These are phyloP conservation scores for Phlebiopsis flavidoalba DNA, from an alignment of 768 basidiomycete genomes.

Conservation along the genomic window DNA sequence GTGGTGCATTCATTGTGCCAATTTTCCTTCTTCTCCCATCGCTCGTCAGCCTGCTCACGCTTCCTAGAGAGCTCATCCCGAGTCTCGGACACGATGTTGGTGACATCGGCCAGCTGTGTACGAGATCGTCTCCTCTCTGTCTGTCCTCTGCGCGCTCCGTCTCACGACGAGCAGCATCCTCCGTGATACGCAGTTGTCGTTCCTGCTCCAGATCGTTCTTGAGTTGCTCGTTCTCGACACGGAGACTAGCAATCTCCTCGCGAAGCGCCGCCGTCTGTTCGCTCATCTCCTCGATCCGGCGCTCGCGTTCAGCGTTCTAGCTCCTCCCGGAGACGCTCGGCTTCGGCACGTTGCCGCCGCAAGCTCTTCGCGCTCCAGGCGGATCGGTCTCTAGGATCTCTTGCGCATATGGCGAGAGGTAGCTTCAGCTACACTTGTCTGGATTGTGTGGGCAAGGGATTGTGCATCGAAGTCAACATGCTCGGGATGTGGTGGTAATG, in stretches of 20 bases:
- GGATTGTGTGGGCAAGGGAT: constrained; percentile 31
- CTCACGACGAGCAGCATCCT: constrained; percentile 61
- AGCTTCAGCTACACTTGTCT: constrained; percentile 44
- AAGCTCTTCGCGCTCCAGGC: constrained; percentile 55
- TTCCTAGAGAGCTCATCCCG: constrained; percentile 55
- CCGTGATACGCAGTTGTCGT: constrained; percentile 46
- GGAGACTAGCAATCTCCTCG: constrained; percentile 52
- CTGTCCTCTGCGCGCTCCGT: constrained; percentile 49
- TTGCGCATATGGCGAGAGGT: constrained; percentile 48
- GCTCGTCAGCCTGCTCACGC: constrained; percentile 52
- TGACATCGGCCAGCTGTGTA: constrained; percentile 63
- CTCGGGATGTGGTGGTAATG: not conserved
- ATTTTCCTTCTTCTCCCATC: constrained; percentile 57
- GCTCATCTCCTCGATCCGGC: constrained; percentile 37
- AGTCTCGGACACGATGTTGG: constrained; percentile 68
- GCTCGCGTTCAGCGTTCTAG: constrained; percentile 45
- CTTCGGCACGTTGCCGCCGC: constrained; percentile 51
- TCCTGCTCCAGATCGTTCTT: constrained; percentile 44
- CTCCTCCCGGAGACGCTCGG: constrained; percentile 43
- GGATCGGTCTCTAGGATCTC: constrained; percentile 57
- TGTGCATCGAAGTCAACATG: constrained; percentile 17
- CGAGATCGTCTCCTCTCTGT: constrained; percentile 57
- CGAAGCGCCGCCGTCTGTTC: constrained; percentile 56
- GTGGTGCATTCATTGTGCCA: constrained; percentile 56
- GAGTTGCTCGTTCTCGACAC: constrained; percentile 39